Evolutionary conservation across 2,329 filamentous ascomycete species (phyloP), one percentile per base, ranked within the genome.

Genomic region (Diaporthe helianthi): DNA sequence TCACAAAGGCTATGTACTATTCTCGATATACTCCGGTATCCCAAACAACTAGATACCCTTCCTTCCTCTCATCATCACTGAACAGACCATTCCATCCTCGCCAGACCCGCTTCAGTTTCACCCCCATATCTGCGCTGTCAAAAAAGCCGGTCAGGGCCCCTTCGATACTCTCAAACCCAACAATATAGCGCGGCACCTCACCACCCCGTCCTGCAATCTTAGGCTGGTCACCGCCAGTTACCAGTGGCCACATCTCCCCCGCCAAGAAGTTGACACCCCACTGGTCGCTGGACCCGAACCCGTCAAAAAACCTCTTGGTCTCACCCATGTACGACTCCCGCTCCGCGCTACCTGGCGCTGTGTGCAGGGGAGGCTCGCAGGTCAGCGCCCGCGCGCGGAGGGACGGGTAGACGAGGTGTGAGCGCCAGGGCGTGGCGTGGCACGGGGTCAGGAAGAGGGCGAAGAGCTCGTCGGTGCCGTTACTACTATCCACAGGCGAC

Each of bases 351-450:
- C 85, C 83, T 0, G 94, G 84, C 2, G 78, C 78, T 0, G 88
- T 87, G 74, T 90, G 82, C 15, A 99, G 81, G 0, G 96, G 96
- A 1, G 96, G 96, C 74, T 98, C 94, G 79, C 96, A 99, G 7
- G 92, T 92, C 19, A 98, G 83, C 0, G 94, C 95, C 84, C 94
- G 94, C 4, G 93, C 94, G 69, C 88, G 82, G 65, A 98, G 89
- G 36, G 83, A 82, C 0, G 93, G 88, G 76, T 96, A 88, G 71
- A 97, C 84, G 47, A 98, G 86, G 76, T 97, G 92, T 19, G 92
- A 94, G 75, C 94, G 92, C 95, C 96, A 98, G 2, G 96, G 95
- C 0, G 95, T 98, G 73, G 92, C 93, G 83, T 99, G 96, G 81
- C 96, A 99, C 12, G 96, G 96, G 86, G 94, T 97, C 29, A 99